Conservation (phyloP, 2,329 filamentous ascomycete species). For the Penicillium occitanis region DNA sequence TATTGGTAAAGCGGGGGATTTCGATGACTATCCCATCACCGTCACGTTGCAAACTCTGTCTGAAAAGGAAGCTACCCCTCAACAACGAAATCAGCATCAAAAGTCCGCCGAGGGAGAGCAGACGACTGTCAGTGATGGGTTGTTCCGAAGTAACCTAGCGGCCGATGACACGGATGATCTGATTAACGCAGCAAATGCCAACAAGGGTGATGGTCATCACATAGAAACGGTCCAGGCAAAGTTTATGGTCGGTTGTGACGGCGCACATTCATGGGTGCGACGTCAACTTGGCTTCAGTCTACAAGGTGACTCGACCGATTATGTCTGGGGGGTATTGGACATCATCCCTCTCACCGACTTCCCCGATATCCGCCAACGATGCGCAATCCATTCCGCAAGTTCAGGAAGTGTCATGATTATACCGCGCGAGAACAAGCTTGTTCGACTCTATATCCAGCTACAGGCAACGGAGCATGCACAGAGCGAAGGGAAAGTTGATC, state of each 20-base stretch:
- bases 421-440: conserved; percentile 62
- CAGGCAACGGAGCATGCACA: conserved; percentile 29
- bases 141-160: conserved; percentile 61
- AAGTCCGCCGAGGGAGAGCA: background rate
- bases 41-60: conserved; percentile 1
- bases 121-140: conserved; percentile 36
- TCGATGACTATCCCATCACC: background rate
- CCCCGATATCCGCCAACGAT: conserved; percentile 59
- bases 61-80: conserved; percentile 22
- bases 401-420: conserved; percentile 64
- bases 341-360: conserved; percentile 58
- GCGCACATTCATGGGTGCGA: conserved; percentile 66
- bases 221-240: conserved; percentile 44
- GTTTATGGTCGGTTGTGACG: conserved; percentile 68
- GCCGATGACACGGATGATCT: conserved; percentile 58
- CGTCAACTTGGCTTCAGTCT: conserved; percentile 58
- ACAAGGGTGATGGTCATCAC: background rate
- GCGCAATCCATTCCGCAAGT: conserved; percentile 56
- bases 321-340: conserved; percentile 51
- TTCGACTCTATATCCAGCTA: conserved; percentile 66
- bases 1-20: conserved; percentile 31
- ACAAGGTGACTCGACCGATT: conserved; percentile 54
- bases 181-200: conserved; percentile 27
- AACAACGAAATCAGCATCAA: conserved; percentile 59
- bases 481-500: conserved; percentile 1